Conservation (phyloP, 805 yeast genomes). For the Pichia manshurica region DNA sequence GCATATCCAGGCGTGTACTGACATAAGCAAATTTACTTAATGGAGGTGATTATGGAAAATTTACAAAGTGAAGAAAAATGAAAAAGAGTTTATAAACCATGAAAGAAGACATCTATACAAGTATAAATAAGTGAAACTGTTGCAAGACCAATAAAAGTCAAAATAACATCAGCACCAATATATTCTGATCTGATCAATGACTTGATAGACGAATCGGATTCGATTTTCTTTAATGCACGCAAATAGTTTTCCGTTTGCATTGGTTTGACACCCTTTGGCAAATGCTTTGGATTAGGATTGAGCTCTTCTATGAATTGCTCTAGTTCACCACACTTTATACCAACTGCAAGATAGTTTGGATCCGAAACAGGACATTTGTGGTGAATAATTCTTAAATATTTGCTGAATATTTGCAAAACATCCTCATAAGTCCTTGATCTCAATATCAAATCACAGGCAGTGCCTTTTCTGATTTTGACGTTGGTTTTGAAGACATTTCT, state of each 20-base stretch:
- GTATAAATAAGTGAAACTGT: slow-evolving; percentile 16
- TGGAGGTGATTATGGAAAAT: too few relatives aligned
- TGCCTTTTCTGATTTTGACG: slow-evolving; percentile 88
- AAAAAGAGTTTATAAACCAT: not conserved
- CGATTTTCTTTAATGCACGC: slow-evolving; percentile 40
- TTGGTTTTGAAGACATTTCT: slow-evolving; percentile 60
- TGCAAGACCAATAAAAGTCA: slow-evolving; percentile 21
- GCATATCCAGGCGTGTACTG: too few relatives aligned
- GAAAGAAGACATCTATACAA: not conserved
- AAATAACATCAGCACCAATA: slow-evolving; percentile 12
- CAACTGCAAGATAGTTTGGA: slow-evolving; percentile 79
- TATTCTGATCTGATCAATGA: slow-evolving; percentile 18
- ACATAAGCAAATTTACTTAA: too few relatives aligned
- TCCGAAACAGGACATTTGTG: slow-evolving; percentile 73
- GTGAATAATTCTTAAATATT: slow-evolving; percentile 70
- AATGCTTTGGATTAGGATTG: slow-evolving; percentile 50
- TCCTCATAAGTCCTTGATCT: slow-evolving; percentile 69
- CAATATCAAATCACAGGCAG: slow-evolving; percentile 71
- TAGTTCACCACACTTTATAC: slow-evolving; percentile 79
- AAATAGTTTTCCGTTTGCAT: slow-evolving; percentile 43
- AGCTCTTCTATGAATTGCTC: slow-evolving; percentile 80
- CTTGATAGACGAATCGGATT: slow-evolving; percentile 29
- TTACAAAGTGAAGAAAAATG: too few relatives aligned
- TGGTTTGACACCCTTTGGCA: slow-evolving; percentile 49
- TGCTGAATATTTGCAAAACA: slow-evolving; percentile 69